Base-by-base conservation (phyloP, 2,329 filamentous ascomycete species). In the Colletotrichum sp. region DNA sequence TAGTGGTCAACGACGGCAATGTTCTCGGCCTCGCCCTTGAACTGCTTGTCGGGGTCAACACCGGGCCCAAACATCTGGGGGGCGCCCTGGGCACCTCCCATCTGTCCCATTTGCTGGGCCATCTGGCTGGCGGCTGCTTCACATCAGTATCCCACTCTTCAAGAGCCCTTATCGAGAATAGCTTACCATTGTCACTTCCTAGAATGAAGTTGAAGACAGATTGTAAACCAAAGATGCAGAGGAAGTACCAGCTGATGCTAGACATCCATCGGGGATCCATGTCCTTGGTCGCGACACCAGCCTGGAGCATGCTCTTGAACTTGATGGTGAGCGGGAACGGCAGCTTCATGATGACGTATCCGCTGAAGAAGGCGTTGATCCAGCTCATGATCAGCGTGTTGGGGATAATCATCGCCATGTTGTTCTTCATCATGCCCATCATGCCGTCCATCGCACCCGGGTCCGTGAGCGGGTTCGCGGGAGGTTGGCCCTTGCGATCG, bases 351-450 rank as follows among this genome's bases (percentile, higher is more conserved):
- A 99, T 98, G 64, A 99, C 97, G 83, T 98, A 99, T 36, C 97
- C 97, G 68, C 95, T 98, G 82, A 99, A 99, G 84, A 99, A 99
- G 0, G 97, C 96, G 87, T 99, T 99, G 84, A 99, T 99, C 97
- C 97, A 99, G 79, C 96, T 97, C 97, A 99, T 99, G 80, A 99
- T 99, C 83, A 99, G 87, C 7, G 96, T 99, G 86, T 99, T 98
- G 65, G 97, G 97, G 74, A 99, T 95, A 88, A 99, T 99, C 97
- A 99, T 99, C 78, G 97, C 96, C 94, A 99, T 98, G 84, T 99
- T 98, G 74, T 96, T 96, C 91, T 99, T 99, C 95, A 99, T 98
- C 95, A 98, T 98, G 80, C 97, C 96, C 97, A 99, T 99, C 97
- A 99, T 99, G 80, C 96, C 96, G 83, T 99, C 98, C 97, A 99